Evolutionary conservation across 306 rosid species (phyloP).

Genomic region (Medicago truncatula): DNA sequence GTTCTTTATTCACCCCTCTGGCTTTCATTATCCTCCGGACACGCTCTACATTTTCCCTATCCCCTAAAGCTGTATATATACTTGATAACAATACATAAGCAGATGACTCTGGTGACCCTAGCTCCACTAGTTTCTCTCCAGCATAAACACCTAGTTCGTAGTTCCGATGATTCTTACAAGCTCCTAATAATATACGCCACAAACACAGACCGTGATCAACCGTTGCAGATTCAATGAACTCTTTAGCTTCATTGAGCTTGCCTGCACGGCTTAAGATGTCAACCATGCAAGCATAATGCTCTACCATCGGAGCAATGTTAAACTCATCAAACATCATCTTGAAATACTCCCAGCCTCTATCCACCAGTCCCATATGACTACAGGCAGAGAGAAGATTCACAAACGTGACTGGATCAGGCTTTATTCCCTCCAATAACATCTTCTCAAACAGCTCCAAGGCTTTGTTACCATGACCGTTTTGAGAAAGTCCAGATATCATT

Average conservation of each 20-base stretch:
- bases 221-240: conserved; percentile 76
- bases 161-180: conserved; percentile 75
- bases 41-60: conserved; percentile 74
- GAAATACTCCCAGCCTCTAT: conserved; percentile 71
- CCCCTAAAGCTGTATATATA: conserved; percentile 71
- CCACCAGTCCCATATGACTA: conserved; percentile 86
- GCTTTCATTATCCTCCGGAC: conserved; percentile 75
- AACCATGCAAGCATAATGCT: conserved; percentile 93
- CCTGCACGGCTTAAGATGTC: conserved; percentile 90
- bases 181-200: conserved; percentile 86
- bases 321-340: conserved; percentile 70
- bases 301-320: conserved; percentile 62
- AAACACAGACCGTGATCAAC: conserved; percentile 72
- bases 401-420: conserved; percentile 73
- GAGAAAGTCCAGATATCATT: conserved; percentile 92
- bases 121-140: conserved; percentile 80
- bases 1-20: conserved; percentile 81
- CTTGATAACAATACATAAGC: conserved; percentile 76
- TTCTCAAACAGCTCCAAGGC: conserved; percentile 76
- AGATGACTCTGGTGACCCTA: conserved; percentile 79
- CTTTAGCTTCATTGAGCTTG: conserved; percentile 72
- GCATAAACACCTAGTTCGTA: conserved; percentile 79
- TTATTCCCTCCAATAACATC: conserved; percentile 68
- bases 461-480: conserved; percentile 71
- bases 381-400: conserved; percentile 82